Conservation (phyloP, 2,329 filamentous ascomycete genomes). For the Stagonosporopsis chrysanthemi region DNA sequence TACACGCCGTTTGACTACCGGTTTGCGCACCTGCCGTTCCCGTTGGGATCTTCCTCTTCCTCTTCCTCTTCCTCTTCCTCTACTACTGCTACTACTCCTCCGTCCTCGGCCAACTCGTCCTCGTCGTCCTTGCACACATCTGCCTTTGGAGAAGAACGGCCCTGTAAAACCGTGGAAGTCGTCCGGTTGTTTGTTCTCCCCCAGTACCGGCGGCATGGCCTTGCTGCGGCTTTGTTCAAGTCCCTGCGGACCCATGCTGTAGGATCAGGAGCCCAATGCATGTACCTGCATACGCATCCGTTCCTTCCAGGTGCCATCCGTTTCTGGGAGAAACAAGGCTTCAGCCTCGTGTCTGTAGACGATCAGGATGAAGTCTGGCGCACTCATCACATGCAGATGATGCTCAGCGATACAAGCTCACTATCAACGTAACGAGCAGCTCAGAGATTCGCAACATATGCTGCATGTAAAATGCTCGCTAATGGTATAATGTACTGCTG, state of each 20-base stretch:
- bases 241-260: conserved; percentile 9
- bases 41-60: neutral
- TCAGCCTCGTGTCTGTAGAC: conserved; percentile 13
- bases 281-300: conserved; percentile 30
- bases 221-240: conserved; percentile 18
- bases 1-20: conserved; percentile 13
- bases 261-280: conserved; percentile 9
- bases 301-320: conserved; percentile 25
- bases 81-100: neutral
- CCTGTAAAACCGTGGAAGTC: conserved; percentile 20
- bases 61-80: neutral
- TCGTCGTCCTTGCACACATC: neutral
- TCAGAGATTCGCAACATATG: neutral
- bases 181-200: conserved; percentile 22
- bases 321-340: conserved; percentile 30
- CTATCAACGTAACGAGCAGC: neutral
- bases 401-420: conserved; percentile 2
- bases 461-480: neutral
- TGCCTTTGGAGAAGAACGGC: neutral
- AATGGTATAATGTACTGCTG: neutral
- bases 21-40: conserved; percentile 3
- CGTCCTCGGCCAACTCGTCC: conserved; percentile 6
- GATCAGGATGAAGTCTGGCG: conserved; percentile 23
- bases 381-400: conserved; percentile 25
- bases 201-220: conserved; percentile 19